phyloP scores from a whole-genome alignment of 2,329 filamentous ascomycete species.

The Cytospora piceae region DNA sequence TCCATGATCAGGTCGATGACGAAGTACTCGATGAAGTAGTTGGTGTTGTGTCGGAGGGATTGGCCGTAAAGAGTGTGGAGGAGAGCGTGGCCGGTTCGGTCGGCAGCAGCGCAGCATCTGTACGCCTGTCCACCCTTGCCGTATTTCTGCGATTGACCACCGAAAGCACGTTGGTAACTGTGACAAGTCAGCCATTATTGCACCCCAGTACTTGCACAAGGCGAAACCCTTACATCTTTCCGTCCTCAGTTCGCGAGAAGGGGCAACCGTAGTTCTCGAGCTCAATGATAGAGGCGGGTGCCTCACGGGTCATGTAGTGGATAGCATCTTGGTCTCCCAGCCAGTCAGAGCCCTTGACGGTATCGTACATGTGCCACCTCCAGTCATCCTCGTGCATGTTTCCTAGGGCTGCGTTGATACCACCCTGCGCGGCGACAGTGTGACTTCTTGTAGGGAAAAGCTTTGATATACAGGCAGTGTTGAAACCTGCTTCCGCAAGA shows the following conservation, averaged over 20 bases:
- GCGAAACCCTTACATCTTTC: conserved; percentile 73
- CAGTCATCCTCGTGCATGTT: conserved; percentile 99
- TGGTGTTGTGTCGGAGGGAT: conserved; percentile 95
- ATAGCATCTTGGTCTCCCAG: conserved; percentile 96
- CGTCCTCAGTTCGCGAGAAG: conserved; percentile 94
- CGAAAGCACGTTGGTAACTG: conserved; percentile 96
- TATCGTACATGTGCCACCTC: conserved; percentile 99
- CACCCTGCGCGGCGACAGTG: conserved; percentile 80
- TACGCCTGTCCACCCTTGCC: conserved; percentile 98
- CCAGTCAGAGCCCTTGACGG: conserved; percentile 97
- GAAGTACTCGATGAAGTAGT: conserved; percentile 99
- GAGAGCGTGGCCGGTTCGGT: conserved; percentile 95
- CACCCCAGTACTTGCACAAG: neutral
- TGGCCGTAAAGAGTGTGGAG: conserved; percentile 98
- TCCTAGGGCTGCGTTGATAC: conserved; percentile 85
- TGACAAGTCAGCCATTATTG: conserved; percentile 32
- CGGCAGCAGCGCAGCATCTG: conserved; percentile 93
- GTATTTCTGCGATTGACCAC: conserved; percentile 92
- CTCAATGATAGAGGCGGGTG: conserved; percentile 88
- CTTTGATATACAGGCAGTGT: conserved; percentile 86
- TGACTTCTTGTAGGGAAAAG: conserved; percentile 85
- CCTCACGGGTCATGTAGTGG: conserved; percentile 98
- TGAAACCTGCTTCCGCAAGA: conserved; percentile 85
- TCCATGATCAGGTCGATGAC: conserved; percentile 97
- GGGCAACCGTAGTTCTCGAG: conserved; percentile 97